Base-by-base conservation (phyloP, 1,139 yeast species). In the Candida frijolesensis region DNA sequence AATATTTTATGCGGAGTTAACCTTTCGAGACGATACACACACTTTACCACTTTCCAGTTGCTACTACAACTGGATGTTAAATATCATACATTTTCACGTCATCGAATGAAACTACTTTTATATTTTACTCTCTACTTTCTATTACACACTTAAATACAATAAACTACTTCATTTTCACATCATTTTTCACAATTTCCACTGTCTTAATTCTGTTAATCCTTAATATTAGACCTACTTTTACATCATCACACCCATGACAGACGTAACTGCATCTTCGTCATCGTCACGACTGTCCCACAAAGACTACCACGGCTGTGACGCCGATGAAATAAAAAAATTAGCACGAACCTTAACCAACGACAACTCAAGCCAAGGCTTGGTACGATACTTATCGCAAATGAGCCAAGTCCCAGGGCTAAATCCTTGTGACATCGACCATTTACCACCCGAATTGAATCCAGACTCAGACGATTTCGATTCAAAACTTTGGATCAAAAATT, bases 401-500 rank as follows among this genome's bases (percentile, higher is more conserved):
- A 75, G 83, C 1, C 73, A 72, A 51, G 82, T 80, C 14, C 83
- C 84, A 0, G 84, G 84, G 42, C 67, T 74, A 5, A 60, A 63
- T 38, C 78, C 82, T 2, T 72, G 60, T 50, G 53, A 59, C 33
- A 57, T 48, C 16, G 40, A 43, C 6, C 16, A 25, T 14, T 10
- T 44, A 19, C 29, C 16, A 8, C 16, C 25, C 14, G 35, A 37
- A 4, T 53, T 56, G 32, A 48, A 55, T 43, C 59, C 59, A 12
- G 51, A 56, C 30, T 54, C 59, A 4, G 53, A 51, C 12, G 42
- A 52, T 22, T 56, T 56, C 39, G 49, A 56, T 42, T 51, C 59
- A 10, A 78, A 79, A 58, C 82, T 77, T 51, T 90, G 96, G 96
- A 84, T 88, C 52, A 80, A 82, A 64, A 86, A 87, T 63, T 70